Evolutionary conservation across 257 asterid species (phyloP), one percentile per base, ranked within the genome.

Genomic region (Striga asiatica): DNA sequence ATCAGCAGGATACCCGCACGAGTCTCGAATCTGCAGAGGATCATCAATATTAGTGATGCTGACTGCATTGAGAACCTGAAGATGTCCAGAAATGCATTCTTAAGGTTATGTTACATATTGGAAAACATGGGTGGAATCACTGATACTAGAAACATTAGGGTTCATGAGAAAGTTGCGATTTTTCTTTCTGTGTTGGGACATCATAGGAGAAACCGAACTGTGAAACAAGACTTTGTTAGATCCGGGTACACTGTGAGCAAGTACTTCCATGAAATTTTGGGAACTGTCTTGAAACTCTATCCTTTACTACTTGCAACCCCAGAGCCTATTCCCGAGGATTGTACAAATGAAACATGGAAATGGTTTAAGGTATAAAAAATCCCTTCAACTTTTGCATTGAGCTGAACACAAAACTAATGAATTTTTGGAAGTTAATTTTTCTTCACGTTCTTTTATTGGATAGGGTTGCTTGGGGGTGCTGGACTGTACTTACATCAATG

Each of bases 401-500:
- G 5, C 23, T 37, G 50, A 35, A 12, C 5, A 2, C 31, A 35
- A n/a, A 23, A 27, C 11, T 47, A 5, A n/a, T 8, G 5, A 11
- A 23, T 18, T 37, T 16, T n/a, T 11, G 1, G 17, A 38, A 27
- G 18, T 62, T 62, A 27, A 61, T 6, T 14, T 23, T 7, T 51
- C 38, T 50, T 29, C 13, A 37, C 22, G 16, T 17, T 42, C 7
- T 58, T 10, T 4, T 37, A 10, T n/a, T 62, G 61, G 29, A 37
- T 51, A 62, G 68, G 68, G 61, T 28, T 62, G 61, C 41, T 52
- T 62, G 41, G 68, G 68, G 54, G 68, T 61, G 5, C 7, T 62
- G 42, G 68, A 62, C 42, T 41, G 68, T 62, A 45, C 61, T 21
- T 27, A 62, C 43, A 62, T 62, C 54, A 62, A 52, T 4, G 68